phyloP scores from a whole-genome alignment of 768 basidiomycete genomes.

The Russula dissimulans region DNA sequence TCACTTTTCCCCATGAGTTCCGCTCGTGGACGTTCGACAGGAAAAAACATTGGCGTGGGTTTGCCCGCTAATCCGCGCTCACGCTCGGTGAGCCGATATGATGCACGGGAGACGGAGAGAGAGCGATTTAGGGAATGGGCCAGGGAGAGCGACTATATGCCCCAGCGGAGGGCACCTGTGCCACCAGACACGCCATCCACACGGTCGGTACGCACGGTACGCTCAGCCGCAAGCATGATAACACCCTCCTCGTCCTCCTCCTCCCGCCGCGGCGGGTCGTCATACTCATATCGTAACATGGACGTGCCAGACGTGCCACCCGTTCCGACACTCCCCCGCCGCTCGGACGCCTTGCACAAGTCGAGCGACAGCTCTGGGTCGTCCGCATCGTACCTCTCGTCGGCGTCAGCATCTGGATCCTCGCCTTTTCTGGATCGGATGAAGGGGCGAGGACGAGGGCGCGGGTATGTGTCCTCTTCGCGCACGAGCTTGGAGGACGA shows the following conservation, averaged over 20 bases:
- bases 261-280: neutral
- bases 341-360: slow-evolving; percentile 1
- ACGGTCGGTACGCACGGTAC: slow-evolving; percentile 18
- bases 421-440: slow-evolving; percentile 34
- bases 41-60: slow-evolving; percentile 21
- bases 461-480: slow-evolving; percentile 28
- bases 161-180: neutral
- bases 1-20: slow-evolving; percentile 12
- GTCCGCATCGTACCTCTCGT: slow-evolving; percentile 25
- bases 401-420: slow-evolving; percentile 4
- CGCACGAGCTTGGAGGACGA: slow-evolving; percentile 39
- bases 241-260: neutral
- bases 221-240: slow-evolving; percentile 18
- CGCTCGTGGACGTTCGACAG: slow-evolving; percentile 2
- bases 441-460: slow-evolving; percentile 22
- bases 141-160: slow-evolving; percentile 10
- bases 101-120: neutral
- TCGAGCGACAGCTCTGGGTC: slow-evolving; percentile 24
- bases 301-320: slow-evolving; percentile 15
- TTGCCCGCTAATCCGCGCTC: slow-evolving; percentile 35
- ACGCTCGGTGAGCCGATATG: slow-evolving; percentile 27
- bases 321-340: slow-evolving; percentile 13
- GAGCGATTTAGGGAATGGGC: slow-evolving; percentile 3
- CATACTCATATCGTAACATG: neutral
- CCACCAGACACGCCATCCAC: neutral